Base-by-base conservation (phyloP, 2,329 filamentous ascomycete genomes). In the Apiospora hydei region DNA sequence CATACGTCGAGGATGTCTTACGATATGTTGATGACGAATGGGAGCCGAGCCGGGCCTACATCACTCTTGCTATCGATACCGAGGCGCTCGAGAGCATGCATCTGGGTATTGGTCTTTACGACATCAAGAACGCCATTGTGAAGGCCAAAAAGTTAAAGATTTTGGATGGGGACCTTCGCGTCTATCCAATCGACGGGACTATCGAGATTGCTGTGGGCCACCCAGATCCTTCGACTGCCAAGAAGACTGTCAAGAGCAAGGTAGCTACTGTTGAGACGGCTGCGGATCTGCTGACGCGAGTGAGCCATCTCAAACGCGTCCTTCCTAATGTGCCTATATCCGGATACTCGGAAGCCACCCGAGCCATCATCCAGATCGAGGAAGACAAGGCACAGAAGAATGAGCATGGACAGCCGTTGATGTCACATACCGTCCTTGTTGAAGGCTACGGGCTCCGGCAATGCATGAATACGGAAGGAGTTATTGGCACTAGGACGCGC, bases 381-480 rank as follows among this genome's bases (percentile, higher is more conserved):
- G 91, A 94, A 70, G 85, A 88, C 3, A 88, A 86, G 43, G 49
- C 67, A 38, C 57, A 57, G 3, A 49, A 70, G 16, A 43, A 41
- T 18, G 61, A 61, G 14, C 61, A 70, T 24, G n/a, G 69, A 46
- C 49, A 71, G 24, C 69, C 67, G 13, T 57, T 51, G 5, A 71
- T 69, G 24, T 66, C 71, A 5, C 88, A 92, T 76, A 91, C 89
- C 21, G 94, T 96, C 66, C 87, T 98, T 0, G 96, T 99, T 4
- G 96, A 98, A 87, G 96, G 96, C 1, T 98, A 99, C 82, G 96
- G 96, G 0, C 86, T 99, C 69, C 90, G 90, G 61, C 89, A 90
- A 43, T 98, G 95, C 84, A 97, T 99, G 92, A 97, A 92, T 13
- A 99, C 96, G 0, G 93, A 95, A 74, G 96, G 96, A 74, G 93